phyloP scores from a whole-genome alignment of 2,329 filamentous ascomycete species.

The Biscogniauxia marginata region DNA sequence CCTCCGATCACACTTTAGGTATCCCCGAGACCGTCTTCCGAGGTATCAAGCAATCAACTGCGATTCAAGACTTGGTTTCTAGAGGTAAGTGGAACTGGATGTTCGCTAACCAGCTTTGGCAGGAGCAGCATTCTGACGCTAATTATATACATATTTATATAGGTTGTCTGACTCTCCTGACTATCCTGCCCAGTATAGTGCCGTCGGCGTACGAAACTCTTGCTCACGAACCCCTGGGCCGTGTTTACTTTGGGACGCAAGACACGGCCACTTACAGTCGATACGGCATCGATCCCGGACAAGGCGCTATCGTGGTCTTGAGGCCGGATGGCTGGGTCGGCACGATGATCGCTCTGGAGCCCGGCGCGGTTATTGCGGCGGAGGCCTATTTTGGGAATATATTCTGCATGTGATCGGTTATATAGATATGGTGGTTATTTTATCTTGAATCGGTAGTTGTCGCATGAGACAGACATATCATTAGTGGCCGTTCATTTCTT shows the following conservation, averaged over 20 bases:
- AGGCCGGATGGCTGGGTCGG: conserved; percentile 29
- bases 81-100: conserved; percentile 1
- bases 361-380: background rate
- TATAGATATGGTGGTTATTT: no score
- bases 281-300: conserved; percentile 15
- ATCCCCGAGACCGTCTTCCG: conserved; percentile 6
- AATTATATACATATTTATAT: background rate
- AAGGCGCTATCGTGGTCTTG: conserved; percentile 22
- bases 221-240: conserved; percentile 13
- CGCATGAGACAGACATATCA: no score
- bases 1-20: background rate
- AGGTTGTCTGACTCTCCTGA: conserved; percentile 19
- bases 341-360: conserved; percentile 8
- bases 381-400: conserved; percentile 21
- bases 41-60: conserved; percentile 2
- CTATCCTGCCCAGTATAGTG: conserved; percentile 17
- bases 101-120: no score
- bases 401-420: conserved; percentile 8
- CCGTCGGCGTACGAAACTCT: conserved; percentile 21
- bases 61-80: conserved; percentile 8
- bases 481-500: no score
- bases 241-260: conserved; percentile 19
- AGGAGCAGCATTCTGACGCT: no score
- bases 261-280: conserved; percentile 12
- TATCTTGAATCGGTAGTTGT: no score